These are phyloP conservation scores for Lentinus brumalis DNA, from an alignment of 768 basidiomycete species.

Conservation along the genomic window DNA sequence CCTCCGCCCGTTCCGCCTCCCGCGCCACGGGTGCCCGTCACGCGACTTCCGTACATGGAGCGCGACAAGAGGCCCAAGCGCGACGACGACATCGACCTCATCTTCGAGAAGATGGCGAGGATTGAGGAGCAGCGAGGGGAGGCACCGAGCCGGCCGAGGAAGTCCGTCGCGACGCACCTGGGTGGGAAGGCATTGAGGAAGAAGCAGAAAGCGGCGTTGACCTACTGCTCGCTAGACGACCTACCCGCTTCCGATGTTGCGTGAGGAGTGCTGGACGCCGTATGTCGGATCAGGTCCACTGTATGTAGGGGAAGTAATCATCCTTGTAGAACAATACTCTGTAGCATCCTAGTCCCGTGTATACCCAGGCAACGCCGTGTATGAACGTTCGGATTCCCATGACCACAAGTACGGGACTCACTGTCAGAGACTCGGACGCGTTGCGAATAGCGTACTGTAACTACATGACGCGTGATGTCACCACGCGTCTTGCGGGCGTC, in stretches of 20 bases:
- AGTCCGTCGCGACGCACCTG: not conserved
- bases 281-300: too few species aligned
- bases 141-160: not conserved
- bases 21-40: not conserved
- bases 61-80: not conserved
- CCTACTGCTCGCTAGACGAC: not conserved
- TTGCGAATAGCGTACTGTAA: too few species aligned
- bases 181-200: slow-evolving; percentile 1
- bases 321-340: too few species aligned
- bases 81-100: not conserved
- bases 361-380: too few species aligned
- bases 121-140: not conserved
- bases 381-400: too few species aligned
- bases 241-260: not conserved
- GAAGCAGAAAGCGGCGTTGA: not conserved
- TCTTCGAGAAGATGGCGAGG: not conserved
- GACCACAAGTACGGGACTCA: too few species aligned
- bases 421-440: too few species aligned
- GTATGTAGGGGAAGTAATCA: too few species aligned
- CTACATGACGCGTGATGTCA: too few species aligned
- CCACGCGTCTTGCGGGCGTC: too few species aligned
- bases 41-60: not conserved
- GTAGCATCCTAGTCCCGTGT: too few species aligned
- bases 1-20: not conserved
- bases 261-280: not conserved